phyloP scores from a whole-genome alignment of 2,329 filamentous ascomycete species.

The Fusarium napiforme region DNA sequence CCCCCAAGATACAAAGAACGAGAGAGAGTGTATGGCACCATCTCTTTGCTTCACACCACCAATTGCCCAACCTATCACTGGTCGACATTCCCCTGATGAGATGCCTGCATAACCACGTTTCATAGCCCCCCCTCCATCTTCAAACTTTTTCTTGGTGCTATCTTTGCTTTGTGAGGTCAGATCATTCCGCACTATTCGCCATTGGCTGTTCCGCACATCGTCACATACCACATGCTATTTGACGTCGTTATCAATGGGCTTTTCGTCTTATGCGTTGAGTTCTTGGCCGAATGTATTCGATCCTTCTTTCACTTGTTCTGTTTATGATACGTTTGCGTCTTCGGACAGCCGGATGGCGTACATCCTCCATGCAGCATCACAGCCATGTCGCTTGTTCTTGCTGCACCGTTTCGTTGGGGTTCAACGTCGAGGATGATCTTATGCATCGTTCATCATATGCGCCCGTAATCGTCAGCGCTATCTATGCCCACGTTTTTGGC shows the following conservation, averaged over 20 bases:
- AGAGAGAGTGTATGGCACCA: slow-evolving; percentile 19
- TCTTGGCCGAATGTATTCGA: slow-evolving; percentile 15
- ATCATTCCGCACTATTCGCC: slow-evolving; percentile 29
- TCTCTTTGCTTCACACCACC: slow-evolving; percentile 8
- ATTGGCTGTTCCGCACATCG: slow-evolving; percentile 19
- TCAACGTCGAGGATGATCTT: background rate
- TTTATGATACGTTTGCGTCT: slow-evolving; percentile 3
- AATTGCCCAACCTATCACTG: slow-evolving; percentile 14
- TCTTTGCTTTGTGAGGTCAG: background rate
- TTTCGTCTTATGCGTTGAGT: background rate
- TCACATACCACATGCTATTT: background rate
- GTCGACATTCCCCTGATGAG: slow-evolving; percentile 9
- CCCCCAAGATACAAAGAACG: background rate
- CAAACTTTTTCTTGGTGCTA: background rate
- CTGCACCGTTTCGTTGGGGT: background rate
- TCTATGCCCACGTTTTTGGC: slow-evolving; percentile 26
- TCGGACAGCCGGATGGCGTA: slow-evolving; percentile 35
- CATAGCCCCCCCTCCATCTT: slow-evolving; percentile 22
- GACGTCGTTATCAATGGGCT: background rate
- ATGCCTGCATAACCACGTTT: slow-evolving; percentile 40
- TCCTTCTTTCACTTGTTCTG: slow-evolving; percentile 36
- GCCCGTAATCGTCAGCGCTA: background rate
- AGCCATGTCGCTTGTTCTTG: background rate
- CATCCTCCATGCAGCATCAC: background rate
- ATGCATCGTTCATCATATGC: slow-evolving; percentile 7